Evolutionary conservation across 75 land plant species (phyloP), one percentile per base, ranked within the genome.

Genomic region (Chamaecyparis obtusa): DNA sequence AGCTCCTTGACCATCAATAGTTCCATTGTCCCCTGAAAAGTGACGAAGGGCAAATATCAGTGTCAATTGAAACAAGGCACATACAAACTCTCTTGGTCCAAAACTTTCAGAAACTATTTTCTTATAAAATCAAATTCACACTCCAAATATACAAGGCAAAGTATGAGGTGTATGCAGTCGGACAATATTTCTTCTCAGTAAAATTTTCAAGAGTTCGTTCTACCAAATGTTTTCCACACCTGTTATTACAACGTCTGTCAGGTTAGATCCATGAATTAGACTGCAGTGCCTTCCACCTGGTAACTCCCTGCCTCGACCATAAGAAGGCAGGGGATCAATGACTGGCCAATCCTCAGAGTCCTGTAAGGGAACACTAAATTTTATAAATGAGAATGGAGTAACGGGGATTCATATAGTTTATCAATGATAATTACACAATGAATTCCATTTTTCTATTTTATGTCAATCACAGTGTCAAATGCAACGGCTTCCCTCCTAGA

Each of bases 1-100:
- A 16, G 83, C 87, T 51, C 98, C 98, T 90, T 96, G 98, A 15
- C 97, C 98, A 89, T 96, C 94, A 85, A 96, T 91, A 24, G 95
- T 96, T 36, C 97, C 98, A 92, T 93, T 93, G 41, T 92, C 92
- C 86, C 95, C 97, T 95, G 60, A 54, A 71, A 55, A 27, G 32
- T 30, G 37, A 84, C 11, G 51, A 32, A 17, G 67, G 83, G 5
- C 46, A 64, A 84, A n/a, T 35, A 11, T 72, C 21, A 55, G 39
- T 76, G 44, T 48, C 9, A 33, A 74, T 74, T 74, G 13, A 74
- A 71, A 71, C 75, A 71, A 71, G 75, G 75, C 75, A 71, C 75
- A 71, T 71, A 71, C 8, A 24, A 69, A 27, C 72, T 69, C 10
- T 2, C n/a, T n/a, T 69, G 9, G 75, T 71, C 33, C 35, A 71